Base-by-base conservation (phyloP, 176 grass and related monocot species). In the Coix lacrymajobi region DNA sequence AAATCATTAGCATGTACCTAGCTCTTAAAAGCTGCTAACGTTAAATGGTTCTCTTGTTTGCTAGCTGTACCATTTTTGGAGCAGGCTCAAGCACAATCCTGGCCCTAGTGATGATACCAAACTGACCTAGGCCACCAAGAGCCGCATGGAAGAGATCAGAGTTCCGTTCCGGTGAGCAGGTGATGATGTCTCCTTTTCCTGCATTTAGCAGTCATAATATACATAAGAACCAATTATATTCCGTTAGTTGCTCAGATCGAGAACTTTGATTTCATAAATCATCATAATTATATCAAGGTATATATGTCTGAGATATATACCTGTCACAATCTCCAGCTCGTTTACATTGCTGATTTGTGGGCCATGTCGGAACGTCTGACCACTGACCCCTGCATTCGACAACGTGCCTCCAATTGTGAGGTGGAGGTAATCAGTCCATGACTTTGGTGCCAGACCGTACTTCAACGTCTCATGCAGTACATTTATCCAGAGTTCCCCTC, bases 361-460 rank as follows among this genome's bases (percentile, higher is more conserved):
- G 20, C 94, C 94, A 72, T 97, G 89, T 58, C 66, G 75, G 71
- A 97, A 97, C 10, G 91, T 88, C 89, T 97, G 94, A 7, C 94
- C 94, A 38, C 94, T 92, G 73, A 97, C 83, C 2, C 94, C 94
- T 7, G 91, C 94, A 87, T 94, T 94, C 1, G 91, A 94, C 17
- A 94, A 74, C 2, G 94, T 94, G 16, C 92, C 94, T 46, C 94
- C 94, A 34, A 94, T 40, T 8, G 92, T 97, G 78, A 97, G 92
- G 45, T 94, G 76, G 66, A 97, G 92, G 84, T 97, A 97, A 28
- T 97, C 89, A 25, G 94, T 97, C 94, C 94, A 97, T 33, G 94
- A 97, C 76, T 75, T 94, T 3, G 94, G 92, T 14, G 94, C 85
- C 11, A 97, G 73, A 31, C 92, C 94, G 62, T 89, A 79, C 79